Evolutionary conservation across 371 early-diverging fungal species (phyloP), one percentile per base, ranked within the genome.

Genomic region (Saksenaea vasiformis): DNA sequence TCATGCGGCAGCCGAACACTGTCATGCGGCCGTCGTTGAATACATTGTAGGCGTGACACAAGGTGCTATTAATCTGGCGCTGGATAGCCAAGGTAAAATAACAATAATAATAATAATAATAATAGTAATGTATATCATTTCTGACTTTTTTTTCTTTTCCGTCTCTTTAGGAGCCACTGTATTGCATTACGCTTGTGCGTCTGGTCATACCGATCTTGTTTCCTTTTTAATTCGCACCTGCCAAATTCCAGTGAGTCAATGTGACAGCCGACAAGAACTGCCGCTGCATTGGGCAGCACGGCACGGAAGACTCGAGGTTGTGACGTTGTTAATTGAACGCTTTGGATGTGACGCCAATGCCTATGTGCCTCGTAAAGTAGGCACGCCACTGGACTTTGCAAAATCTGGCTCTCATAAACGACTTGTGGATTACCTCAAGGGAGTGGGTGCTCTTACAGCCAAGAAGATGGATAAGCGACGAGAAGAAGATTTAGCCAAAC

Each of bases 231-330:
- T 67, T 4, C 64, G 71, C 35, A 65, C 68, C 13, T 79, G 77
- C 47, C 73, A 73, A 27, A 69, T 79, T 51, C 68, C 70, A 0
- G 65, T 77, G 1, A 65, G 72, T 31, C 72, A 69, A 58, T 47
- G 58, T 17, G 77, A 81, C 59, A 58, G 68, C 14, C 67, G 70
- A 28, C 77, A 72, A 9, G 78, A 81, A 56, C 43, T 65, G 15
- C 75, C 78, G 22, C 54, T 81, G 9, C 81, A 78, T 56, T 81
- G 77, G 77, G 81, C 81, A 7, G 73, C 77, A 14, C 61, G 73
- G 9, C 68, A 74, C 57, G 81, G 78, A 10, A 72, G 73, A 27
- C 41, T 78, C 15, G 81, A 80, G 54, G 77, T 78, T 0, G 72
- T 73, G 26, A 71, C 78, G 0, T 63, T 78, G 9, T 55, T 78